Evolutionary conservation across 495 filamentous ascomycete species (phyloP), one percentile per base, ranked within the genome.

Genomic region (Penicillium longicatenatum): DNA sequence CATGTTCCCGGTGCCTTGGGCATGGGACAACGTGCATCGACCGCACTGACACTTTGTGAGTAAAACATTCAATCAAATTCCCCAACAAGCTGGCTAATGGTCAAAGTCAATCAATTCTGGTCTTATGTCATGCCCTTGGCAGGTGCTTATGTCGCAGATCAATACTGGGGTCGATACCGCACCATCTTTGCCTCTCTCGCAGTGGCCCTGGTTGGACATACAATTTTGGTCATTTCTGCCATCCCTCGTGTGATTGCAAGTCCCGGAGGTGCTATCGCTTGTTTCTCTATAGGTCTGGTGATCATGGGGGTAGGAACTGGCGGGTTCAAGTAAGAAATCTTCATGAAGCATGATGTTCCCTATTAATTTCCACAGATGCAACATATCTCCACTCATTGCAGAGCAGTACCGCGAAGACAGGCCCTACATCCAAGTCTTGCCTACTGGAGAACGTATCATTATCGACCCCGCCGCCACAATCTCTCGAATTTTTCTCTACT

Each of bases 21-120:
- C 33, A 75, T 89, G 71, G 87, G 88, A 21, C 87, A 90, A 68
- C 81, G 80, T 37, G 83, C 82, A 22, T 85, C 87, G 0, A 86
- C 84, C 19, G 83, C 80, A 44, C 59, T 92, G 51, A 86, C 84
- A 21, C 62, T 75, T 61, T 76, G 73, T 76, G 57, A 65, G 73
- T 69, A 8, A 41, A 11, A 14, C 0, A 11, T 0, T 3, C 17
- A 5, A 17, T 1, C 29, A 14, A 6, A 8, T 19, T 1, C 16
- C 26, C 9, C 19, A 8, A 9, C 4, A 7, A 12, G 45, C 17
- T 14, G 24, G 8, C 16, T 30, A 55, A 12, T 56, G 10, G 24
- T 16, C n/a, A 12, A 80, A 58, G 89, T 91, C 78, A 91, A 89
- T 67, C 69, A 77, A 20, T 91, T 92, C 74, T 91, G 87, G 89